A percentile compares a stretch with the other conserved stretches of the same genome.
phyloP scores from a whole-genome alignment of 1,284 basidiomycete species.

The Tylopilus microsporus region DNA sequence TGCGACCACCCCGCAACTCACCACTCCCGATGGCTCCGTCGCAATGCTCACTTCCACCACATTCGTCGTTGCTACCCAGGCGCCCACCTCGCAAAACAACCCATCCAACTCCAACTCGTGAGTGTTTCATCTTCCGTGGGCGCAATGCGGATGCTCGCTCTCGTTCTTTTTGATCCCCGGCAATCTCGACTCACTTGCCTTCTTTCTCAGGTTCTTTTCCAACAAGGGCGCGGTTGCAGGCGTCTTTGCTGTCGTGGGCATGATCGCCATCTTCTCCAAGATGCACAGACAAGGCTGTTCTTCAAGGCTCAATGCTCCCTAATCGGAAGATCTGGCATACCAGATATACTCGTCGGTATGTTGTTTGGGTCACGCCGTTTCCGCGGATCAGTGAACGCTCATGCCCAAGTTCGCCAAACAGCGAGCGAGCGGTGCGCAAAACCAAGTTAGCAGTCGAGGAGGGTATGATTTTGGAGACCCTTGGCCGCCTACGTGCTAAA shows the following conservation, averaged over 20 bases:
- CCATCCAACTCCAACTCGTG: constrained; percentile 22
- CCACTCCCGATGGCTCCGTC: constrained; percentile 8
- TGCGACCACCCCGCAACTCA: constrained; percentile 5
- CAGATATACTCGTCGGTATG: constrained; percentile 67
- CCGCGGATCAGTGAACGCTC: neutral
- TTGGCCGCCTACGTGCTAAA: too few relatives aligned
- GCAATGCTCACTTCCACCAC: constrained; percentile 16
- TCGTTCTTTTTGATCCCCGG: too few relatives aligned
- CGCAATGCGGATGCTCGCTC: too few relatives aligned
- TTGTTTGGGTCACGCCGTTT: constrained; percentile 6
- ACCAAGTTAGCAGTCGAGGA: too few relatives aligned
- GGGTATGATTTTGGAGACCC: too few relatives aligned
- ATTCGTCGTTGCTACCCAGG: neutral
- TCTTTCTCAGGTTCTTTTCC: constrained; percentile 55
- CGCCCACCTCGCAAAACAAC: neutral
- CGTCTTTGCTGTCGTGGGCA: constrained; percentile 62
- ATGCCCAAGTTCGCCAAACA: constrained; percentile 1
- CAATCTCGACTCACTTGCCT: constrained; percentile 9
- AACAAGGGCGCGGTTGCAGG: constrained; percentile 70
- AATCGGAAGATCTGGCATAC: constrained; percentile 79
- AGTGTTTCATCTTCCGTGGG: constrained; percentile 6
- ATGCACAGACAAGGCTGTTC: constrained; percentile 88
- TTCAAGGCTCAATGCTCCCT: constrained; percentile 88
- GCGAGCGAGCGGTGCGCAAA: too few relatives aligned
- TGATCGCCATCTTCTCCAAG: constrained; percentile 62